A percentile compares a stretch with the other conserved stretches of the same genome.
phyloP scores from a whole-genome alignment of 306 rosid genomes.

The Gillenia trifoliata region DNA sequence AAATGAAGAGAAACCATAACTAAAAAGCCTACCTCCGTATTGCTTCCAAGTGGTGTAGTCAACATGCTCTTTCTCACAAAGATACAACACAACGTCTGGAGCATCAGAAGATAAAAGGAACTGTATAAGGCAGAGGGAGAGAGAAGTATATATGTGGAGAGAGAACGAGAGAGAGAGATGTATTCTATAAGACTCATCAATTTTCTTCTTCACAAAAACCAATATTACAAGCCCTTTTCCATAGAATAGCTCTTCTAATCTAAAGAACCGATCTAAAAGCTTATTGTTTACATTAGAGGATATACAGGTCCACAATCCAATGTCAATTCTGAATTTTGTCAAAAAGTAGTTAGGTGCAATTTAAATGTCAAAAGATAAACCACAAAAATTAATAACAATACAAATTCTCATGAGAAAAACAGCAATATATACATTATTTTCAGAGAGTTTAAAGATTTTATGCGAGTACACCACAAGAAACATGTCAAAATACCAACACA shows the following conservation, averaged over 20 bases:
- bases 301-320: too few relatives aligned
- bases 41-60: slow-evolving; percentile 10
- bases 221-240: slow-evolving; percentile 1
- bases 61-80: slow-evolving; percentile 98
- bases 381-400: neutral
- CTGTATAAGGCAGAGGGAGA: too few relatives aligned
- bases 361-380: neutral
- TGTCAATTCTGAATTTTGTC: neutral
- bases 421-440: neutral
- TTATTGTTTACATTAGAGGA: too few relatives aligned
- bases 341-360: neutral
- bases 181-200: neutral
- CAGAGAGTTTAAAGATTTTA: neutral
- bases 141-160: slow-evolving; percentile 2
- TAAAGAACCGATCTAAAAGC: neutral
- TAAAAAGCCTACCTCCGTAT: too few relatives aligned
- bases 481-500: neutral
- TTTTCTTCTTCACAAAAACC: neutral
- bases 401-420: neutral
- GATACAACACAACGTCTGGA: slow-evolving; percentile 86
- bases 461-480: neutral
- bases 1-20: too few relatives aligned
- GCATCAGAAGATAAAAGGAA: slow-evolving; percentile 4
- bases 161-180: neutral
- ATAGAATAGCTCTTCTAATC: neutral